Percentiles rank a stretch among this genome's conserved stretches.
phyloP scores from a whole-genome alignment of 2,329 filamentous ascomycete genomes.

The Fusarium virguliforme region DNA sequence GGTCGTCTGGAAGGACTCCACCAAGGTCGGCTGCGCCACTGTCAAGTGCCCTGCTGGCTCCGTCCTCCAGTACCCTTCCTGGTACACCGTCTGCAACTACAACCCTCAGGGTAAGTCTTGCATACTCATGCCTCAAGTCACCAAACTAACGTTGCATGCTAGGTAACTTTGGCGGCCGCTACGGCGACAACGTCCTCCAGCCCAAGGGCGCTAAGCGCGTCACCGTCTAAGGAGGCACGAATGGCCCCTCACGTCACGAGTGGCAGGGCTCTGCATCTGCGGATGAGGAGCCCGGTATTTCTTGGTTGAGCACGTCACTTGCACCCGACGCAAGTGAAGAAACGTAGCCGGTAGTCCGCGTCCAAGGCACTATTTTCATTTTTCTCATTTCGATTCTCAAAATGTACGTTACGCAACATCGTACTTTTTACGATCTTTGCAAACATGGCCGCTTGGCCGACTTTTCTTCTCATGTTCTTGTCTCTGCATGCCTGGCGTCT shows the following conservation, averaged over 20 bases:
- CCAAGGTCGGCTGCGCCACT: constrained; percentile 72
- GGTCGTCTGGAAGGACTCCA: constrained; percentile 60
- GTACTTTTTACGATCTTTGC: constrained; percentile 54
- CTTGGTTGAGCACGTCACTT: constrained; percentile 37
- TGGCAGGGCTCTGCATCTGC: constrained; percentile 29
- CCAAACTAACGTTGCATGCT: neutral
- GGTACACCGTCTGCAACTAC: constrained; percentile 94
- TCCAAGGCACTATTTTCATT: constrained; percentile 40
- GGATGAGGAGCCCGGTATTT: constrained; percentile 25
- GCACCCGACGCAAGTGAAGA: constrained; percentile 35
- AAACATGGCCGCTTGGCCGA: constrained; percentile 46
- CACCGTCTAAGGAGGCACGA: constrained; percentile 47
- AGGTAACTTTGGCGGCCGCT: constrained; percentile 70
- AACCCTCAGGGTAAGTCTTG: constrained; percentile 74
- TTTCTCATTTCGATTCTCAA: constrained; percentile 55
- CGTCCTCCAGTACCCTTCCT: constrained; percentile 68
- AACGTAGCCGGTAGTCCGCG: constrained; percentile 34
- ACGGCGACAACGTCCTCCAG: constrained; percentile 65
- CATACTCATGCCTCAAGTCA: neutral
- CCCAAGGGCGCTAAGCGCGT: constrained; percentile 53
- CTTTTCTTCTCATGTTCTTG: constrained; percentile 43
- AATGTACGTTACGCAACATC: constrained; percentile 56
- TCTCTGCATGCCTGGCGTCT: constrained; percentile 48
- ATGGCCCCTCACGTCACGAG: constrained; percentile 26
- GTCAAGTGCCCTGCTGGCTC: constrained; percentile 74